A percentile compares a stretch with the other conserved stretches of the same genome.
phyloP scores from a whole-genome alignment of 371 early-diverging fungal species.

The Chytridiales sp. region DNA sequence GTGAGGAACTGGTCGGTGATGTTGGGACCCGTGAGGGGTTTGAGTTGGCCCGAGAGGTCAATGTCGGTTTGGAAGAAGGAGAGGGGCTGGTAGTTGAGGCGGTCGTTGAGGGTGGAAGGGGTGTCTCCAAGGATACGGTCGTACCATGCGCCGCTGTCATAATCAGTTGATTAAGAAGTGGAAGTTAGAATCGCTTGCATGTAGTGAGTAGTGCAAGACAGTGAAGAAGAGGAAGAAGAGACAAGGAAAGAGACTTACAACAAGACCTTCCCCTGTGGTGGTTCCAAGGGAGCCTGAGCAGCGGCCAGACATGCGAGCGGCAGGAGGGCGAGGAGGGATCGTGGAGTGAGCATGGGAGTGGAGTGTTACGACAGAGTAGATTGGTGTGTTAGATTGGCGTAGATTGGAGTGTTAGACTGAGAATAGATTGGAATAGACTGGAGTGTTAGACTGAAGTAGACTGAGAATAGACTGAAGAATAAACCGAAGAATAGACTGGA shows the following conservation, averaged over 20 bases:
- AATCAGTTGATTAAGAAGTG: not conserved
- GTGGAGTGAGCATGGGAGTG: too few relatives aligned
- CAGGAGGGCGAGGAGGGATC: not conserved
- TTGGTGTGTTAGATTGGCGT: too few relatives aligned
- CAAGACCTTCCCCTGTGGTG: constrained; percentile 12
- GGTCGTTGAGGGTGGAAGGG: constrained; percentile 20
- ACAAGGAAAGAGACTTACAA: constrained; percentile 14
- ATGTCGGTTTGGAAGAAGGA: constrained; percentile 70
- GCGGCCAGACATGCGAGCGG: not conserved
- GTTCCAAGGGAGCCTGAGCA: constrained; percentile 12
- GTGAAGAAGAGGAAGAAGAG: not conserved
- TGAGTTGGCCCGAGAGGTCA: constrained; percentile 85
- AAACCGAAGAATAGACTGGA: too few relatives aligned
- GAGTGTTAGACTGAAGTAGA: too few relatives aligned
- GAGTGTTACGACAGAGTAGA: too few relatives aligned
- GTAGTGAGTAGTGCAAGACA: not conserved
- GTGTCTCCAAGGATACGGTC: constrained; percentile 32
- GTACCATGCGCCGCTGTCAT: constrained; percentile 40
- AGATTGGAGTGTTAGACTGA: too few relatives aligned
- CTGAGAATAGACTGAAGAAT: too few relatives aligned
- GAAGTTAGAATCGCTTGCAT: not conserved
- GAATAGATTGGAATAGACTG: too few relatives aligned
- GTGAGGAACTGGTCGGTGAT: constrained; percentile 15
- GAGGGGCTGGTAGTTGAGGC: constrained; percentile 23
- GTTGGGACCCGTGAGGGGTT: constrained; percentile 32